Conservation (phyloP, 2,329 filamentous ascomycete genomes). For the Mycogone perniciosa region DNA sequence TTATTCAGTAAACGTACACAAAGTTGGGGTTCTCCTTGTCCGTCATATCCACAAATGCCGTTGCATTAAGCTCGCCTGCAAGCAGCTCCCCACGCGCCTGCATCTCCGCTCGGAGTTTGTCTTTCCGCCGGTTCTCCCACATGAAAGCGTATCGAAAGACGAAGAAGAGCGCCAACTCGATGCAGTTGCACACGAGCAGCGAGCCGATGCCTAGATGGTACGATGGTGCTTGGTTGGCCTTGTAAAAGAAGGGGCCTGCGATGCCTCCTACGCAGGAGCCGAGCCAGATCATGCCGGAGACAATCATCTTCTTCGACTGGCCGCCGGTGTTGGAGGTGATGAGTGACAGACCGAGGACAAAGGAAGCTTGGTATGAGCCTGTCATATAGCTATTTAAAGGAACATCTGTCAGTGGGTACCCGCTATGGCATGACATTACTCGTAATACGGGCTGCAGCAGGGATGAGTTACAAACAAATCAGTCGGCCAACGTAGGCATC, state of each 20-base stretch:
- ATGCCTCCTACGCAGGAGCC: slow-evolving; percentile 57
- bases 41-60: slow-evolving; percentile 36
- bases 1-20: slow-evolving; percentile 31
- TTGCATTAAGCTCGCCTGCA: slow-evolving; percentile 28
- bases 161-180: slow-evolving; percentile 34
- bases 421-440: too few species aligned
- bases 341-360: slow-evolving; percentile 36
- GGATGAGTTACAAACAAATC: slow-evolving; percentile 42
- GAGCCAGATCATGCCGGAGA: slow-evolving; percentile 55
- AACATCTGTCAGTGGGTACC: neutral
- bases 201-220: slow-evolving; percentile 36
- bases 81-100: slow-evolving; percentile 20
- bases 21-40: slow-evolving; percentile 39
- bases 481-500: slow-evolving; percentile 46
- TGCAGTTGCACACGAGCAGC: slow-evolving; percentile 34
- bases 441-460: neutral
- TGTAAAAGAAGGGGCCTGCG: slow-evolving; percentile 57
- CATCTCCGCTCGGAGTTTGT: slow-evolving; percentile 27
- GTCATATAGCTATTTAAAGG: slow-evolving; percentile 23
- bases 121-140: slow-evolving; percentile 35
- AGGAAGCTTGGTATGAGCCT: slow-evolving; percentile 35
- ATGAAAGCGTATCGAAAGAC: slow-evolving; percentile 32
- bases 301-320: slow-evolving; percentile 58
- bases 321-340: slow-evolving; percentile 46
- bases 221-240: slow-evolving; percentile 40